These are phyloP conservation scores for Gonium pectorale DNA, from an alignment of 139 green algal genomes.

Conservation along the genomic window DNA sequence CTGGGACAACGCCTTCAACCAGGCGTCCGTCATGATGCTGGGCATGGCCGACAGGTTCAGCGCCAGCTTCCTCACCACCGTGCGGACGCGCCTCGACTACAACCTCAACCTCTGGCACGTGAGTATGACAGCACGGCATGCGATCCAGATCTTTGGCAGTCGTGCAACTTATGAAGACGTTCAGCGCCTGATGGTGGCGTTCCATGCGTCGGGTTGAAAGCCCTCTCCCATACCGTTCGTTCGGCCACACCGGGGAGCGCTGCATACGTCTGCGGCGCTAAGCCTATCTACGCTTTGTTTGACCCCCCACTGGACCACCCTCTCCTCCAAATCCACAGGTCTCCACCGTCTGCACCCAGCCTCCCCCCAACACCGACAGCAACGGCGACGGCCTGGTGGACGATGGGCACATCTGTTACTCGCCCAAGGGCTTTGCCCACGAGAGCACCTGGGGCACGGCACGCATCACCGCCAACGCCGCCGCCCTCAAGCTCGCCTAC, in stretches of 20 bases:
- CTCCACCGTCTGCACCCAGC: background rate
- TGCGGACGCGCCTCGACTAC: background rate
- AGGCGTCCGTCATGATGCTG: conserved; percentile 2
- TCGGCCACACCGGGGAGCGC: too few species aligned
- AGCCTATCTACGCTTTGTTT: too few species aligned
- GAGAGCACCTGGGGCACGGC: conserved; percentile 18
- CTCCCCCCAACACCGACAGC: background rate
- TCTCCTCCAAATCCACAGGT: background rate
- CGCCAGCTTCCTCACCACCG: background rate
- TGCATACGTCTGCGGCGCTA: too few species aligned
- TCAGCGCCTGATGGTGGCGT: too few species aligned
- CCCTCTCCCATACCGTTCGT: too few species aligned
- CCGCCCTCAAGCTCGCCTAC: conserved; percentile 18
- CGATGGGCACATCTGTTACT: conserved; percentile 13
- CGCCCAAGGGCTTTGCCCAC: background rate
- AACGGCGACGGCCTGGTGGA: conserved; percentile 26
- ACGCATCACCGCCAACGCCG: conserved; percentile 25
- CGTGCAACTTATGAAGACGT: too few species aligned
- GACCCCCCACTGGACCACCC: too few species aligned
- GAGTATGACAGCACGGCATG: too few species aligned
- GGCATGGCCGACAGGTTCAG: conserved; percentile 4
- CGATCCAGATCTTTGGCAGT: too few species aligned
- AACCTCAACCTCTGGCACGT: conserved; percentile 24
- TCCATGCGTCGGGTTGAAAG: too few species aligned
- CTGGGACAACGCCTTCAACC: conserved; percentile 35